Evolutionary conservation across 108 stramenopile genomes (phyloP), one percentile per base, ranked within the genome.

Genomic region (Schizochytrium sp.): DNA sequence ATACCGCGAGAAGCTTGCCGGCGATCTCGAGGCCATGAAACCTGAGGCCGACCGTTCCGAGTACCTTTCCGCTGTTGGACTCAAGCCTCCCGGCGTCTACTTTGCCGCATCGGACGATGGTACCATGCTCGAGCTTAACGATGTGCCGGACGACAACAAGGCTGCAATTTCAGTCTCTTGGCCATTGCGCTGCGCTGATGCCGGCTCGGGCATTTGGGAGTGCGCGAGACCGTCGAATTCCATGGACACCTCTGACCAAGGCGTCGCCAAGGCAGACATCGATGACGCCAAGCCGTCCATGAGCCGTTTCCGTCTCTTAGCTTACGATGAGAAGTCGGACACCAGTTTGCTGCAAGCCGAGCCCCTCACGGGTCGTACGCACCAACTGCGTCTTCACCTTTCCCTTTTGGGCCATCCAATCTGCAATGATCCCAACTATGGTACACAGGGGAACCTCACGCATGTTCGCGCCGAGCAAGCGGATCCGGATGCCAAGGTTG

Each of bases 301-400:
- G 21, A 96, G 95, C 88, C 89, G 93, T 18, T 97, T 96, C 92
- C 92, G 90, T 21, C 88, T 93, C 5, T 21, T 96, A 10, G 55
- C 87, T 5, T 95, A 83, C 51, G 76, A 96, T 90, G 41, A 87
- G 10, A 69, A 71, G 28, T 90, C 87, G 16, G 89, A 96, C 76
- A 90, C 90, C 45, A 95, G 95, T 3, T 72, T 97, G 0, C 57
- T 98, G 44, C 58, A 89, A 18, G 96, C 96, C 87, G 60, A 72
- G 60, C 97, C 97, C 10, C 57, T 96, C 2, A 97, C 97, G 19
- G 98, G 98, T 5, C 90, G 98, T 8, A 97, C 96, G 57, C 98
- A 98, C 89, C 98, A 98, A 91, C 88, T 98, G 34, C 92, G 98
- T 10, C 94, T 98, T 21, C 98, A 98, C 89, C 92, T 97, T 5